Base-by-base conservation (phyloP, 106 monocot species). In the Posidonia australis region DNA sequence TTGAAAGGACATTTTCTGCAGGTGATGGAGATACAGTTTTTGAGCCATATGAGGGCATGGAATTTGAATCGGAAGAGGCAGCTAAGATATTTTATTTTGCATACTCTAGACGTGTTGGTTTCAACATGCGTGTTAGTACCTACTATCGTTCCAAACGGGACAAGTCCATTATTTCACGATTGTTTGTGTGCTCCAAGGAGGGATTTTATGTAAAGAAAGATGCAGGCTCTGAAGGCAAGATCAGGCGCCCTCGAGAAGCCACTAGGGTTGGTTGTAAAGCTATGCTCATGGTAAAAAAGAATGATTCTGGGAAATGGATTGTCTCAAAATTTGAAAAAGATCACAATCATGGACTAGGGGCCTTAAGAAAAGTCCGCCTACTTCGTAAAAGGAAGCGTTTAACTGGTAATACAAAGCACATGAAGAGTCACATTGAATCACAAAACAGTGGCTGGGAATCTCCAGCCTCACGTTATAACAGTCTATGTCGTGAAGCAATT, bases 91-190 rank as follows among this genome's bases (percentile, higher is more conserved):
- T 85, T 53, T 85, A 85, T 74, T 72, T 72, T 65, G 74, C 77
- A 52, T 85, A 81, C 63, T 80, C 78, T 62, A 78, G 72, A 27
- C 69, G 32, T 54, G 41, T 76, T 18, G 78, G 85, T 31, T 85
- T 85, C 69, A 78, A 75, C 45, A 78, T 81, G 81, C 81, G 81
- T 69, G 85, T 85, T 63, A 81, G 85, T 70, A 85, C 81, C 24
- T 85, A 78, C 23, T 78, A 80, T 25, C 74, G 79, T 26, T 84
- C 84, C 65, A 84, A 84, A 57, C 77, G 79, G 24, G 80, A 80
- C 25, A 80, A 76, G 27, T 75, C 74, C 11, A 70, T 85, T 21
- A 85, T 85, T 32, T 81, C 81, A 46, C 67, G 81, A 9, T 49
- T 80, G 42, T 78, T 85, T 62, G 85, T 85, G 31, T 84, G 85